phyloP scores from a whole-genome alignment of 73 alveolate genomes.

The Tetrahymena borealis region DNA sequence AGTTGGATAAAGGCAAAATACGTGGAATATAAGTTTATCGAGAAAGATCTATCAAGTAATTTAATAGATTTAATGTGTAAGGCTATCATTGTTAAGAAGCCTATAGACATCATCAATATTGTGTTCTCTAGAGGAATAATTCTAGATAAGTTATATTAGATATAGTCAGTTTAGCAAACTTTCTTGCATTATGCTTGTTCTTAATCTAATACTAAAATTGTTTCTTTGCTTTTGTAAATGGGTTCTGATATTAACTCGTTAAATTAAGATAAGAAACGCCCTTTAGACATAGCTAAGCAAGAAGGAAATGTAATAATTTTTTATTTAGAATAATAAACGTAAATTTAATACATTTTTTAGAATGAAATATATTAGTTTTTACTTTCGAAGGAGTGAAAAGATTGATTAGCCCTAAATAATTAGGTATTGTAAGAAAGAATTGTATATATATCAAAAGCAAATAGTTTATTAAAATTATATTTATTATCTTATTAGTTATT shows the following conservation, averaged over 20 bases:
- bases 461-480: too few relatives aligned
- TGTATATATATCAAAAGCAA: too few relatives aligned
- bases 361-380: not conserved
- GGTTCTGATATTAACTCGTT: not conserved
- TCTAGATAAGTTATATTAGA: not conserved
- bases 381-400: not conserved
- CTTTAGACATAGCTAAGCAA: not conserved
- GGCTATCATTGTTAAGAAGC: not conserved
- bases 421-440: not conserved
- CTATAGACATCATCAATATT: not conserved
- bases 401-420: not conserved
- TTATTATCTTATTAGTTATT: too few relatives aligned
- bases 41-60: not conserved
- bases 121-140: not conserved
- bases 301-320: not conserved
- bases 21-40: not conserved
- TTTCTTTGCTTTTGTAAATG: not conserved
- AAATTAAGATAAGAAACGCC: not conserved
- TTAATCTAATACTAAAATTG: not conserved
- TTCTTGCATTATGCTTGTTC: not conserved
- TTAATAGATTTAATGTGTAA: not conserved
- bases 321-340: not conserved
- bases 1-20: not conserved
- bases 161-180: not conserved
- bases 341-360: not conserved